Conservation (phyloP, 2,329 filamentous ascomycete genomes). For the Trichoderma sp. region DNA sequence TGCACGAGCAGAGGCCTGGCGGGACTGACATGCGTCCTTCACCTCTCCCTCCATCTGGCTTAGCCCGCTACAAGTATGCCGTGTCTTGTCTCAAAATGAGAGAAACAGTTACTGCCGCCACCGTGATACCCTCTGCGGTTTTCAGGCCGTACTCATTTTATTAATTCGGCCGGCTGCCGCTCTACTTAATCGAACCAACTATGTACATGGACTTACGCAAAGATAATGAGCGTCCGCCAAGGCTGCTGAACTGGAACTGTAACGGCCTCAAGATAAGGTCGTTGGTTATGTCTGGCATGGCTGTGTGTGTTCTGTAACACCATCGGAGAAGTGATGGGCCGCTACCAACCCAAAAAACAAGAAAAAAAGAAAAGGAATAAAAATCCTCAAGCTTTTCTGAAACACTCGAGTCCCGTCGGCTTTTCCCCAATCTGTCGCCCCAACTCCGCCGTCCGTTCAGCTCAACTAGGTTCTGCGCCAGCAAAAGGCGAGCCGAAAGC, state of each 20-base stretch:
- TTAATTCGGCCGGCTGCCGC: neutral
- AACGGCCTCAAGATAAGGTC: conserved; percentile 5
- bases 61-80: conserved; percentile 9
- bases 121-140: neutral
- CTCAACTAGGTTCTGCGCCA: conserved; percentile 9
- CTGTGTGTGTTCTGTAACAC: conserved; percentile 9
- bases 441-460: conserved; percentile 13
- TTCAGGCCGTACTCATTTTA: neutral
- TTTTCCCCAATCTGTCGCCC: conserved; percentile 1
- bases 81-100: conserved; percentile 21
- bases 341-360: neutral
- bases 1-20: conserved; percentile 1
- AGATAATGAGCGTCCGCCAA: neutral
- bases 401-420: conserved; percentile 11
- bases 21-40: neutral
- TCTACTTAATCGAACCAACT: neutral
- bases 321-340: neutral
- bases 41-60: conserved; percentile 9
- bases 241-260: neutral
- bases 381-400: neutral
- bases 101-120: conserved; percentile 6
- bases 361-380: neutral
- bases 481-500: neutral
- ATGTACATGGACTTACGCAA: neutral
- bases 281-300: neutral